phyloP scores from a whole-genome alignment of 768 basidiomycete species.

The Hygrophorus russula region DNA sequence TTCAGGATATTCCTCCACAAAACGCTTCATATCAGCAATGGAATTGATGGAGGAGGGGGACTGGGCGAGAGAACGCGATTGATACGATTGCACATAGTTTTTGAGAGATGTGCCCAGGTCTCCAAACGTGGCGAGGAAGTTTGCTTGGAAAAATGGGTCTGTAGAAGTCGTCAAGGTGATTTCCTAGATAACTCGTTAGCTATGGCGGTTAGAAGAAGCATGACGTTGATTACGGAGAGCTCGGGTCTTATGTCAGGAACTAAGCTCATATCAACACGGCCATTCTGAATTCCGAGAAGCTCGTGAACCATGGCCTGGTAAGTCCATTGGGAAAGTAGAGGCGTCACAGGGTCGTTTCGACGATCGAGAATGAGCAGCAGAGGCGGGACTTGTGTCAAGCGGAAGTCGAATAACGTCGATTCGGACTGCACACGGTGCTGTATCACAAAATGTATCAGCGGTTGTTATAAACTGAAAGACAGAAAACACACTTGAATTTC shows the following conservation, averaged over 20 bases:
- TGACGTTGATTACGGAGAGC: constrained; percentile 43
- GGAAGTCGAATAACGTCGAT: constrained; percentile 83
- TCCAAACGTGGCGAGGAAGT: constrained; percentile 90
- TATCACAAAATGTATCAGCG: constrained; percentile 3
- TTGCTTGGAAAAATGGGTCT: constrained; percentile 88
- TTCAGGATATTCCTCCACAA: constrained; percentile 97
- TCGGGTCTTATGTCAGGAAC: constrained; percentile 85
- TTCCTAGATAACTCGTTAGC: constrained; percentile 43
- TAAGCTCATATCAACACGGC: constrained; percentile 72
- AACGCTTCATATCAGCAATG: constrained; percentile 92
- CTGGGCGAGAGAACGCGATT: constrained; percentile 68
- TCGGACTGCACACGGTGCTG: constrained; percentile 78
- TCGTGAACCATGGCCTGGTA: constrained; percentile 99
- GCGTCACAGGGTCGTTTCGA: constrained; percentile 94
- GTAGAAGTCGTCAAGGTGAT: constrained; percentile 84
- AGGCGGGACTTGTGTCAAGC: constrained; percentile 79
- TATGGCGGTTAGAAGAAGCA: constrained; percentile 1
- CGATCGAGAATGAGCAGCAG: constrained; percentile 88
- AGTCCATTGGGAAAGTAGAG: constrained; percentile 94
- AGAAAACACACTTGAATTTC: constrained; percentile 64
- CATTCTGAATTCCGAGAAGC: constrained; percentile 85
- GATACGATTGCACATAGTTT: constrained; percentile 90
- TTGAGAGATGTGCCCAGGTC: constrained; percentile 89
- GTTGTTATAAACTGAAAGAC: not conserved
- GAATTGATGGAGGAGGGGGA: constrained; percentile 81